phyloP scores from a whole-genome alignment of 176 grass and related monocot species.

The Metroxylon sagu region DNA sequence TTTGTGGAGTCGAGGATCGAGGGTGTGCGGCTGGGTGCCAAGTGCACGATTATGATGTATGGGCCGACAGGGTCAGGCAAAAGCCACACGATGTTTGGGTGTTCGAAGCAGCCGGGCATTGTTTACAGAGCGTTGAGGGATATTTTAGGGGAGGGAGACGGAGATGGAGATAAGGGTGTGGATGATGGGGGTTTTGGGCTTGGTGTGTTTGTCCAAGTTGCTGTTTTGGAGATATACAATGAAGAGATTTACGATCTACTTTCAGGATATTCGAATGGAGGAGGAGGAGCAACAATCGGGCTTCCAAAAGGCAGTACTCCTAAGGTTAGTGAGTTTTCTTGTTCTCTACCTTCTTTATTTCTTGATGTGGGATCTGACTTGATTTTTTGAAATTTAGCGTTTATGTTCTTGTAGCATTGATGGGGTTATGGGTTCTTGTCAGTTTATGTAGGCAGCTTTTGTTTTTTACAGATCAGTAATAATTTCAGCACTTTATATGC shows the following conservation, averaged over 20 bases:
- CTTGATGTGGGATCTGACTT: not conserved
- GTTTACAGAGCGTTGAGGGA: not conserved
- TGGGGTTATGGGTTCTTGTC: not conserved
- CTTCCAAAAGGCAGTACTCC: slow-evolving; percentile 38
- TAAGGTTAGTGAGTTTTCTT: slow-evolving; percentile 35
- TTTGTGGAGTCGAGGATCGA: not conserved
- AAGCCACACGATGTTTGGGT: not conserved
- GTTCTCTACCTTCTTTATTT: not conserved
- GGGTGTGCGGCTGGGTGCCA: not conserved
- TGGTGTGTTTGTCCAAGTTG: slow-evolving; percentile 55
- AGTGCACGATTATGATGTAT: slow-evolving; percentile 3
- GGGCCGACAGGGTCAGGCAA: not conserved
- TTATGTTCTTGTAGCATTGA: no score
- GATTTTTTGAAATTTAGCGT: not conserved
- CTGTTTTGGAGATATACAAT: slow-evolving; percentile 81
- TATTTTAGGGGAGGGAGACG: not conserved
- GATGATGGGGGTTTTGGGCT: slow-evolving; percentile 41
- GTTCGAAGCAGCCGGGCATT: not conserved
- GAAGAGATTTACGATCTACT: slow-evolving; percentile 90
- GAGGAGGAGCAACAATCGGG: slow-evolving; percentile 7
- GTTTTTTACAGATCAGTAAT: no score
- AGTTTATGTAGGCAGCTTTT: not conserved
- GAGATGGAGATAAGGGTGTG: not conserved
- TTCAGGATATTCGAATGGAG: slow-evolving; percentile 21
- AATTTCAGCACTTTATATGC: no score